A percentile compares a stretch with the other conserved stretches of the same genome.
Evolutionary conservation across 1,284 basidiomycete species (phyloP).

Genomic region (Neotropicomus parvogracilis): DNA sequence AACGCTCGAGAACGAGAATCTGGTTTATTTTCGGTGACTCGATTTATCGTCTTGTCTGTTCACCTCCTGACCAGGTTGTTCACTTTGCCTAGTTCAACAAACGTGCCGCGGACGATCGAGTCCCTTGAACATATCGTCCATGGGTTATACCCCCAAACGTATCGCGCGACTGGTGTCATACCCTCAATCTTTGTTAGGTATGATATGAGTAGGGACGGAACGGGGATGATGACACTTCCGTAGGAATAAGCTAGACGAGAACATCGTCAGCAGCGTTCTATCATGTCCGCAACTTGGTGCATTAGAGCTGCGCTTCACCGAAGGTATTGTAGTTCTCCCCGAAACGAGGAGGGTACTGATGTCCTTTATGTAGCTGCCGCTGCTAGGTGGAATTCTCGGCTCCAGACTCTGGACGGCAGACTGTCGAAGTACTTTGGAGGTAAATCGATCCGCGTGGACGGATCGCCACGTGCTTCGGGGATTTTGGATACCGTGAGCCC

Average conservation of each 20-base stretch:
- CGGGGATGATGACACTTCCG: not conserved
- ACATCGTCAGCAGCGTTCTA: slow-evolving; percentile 65
- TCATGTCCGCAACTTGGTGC: slow-evolving; percentile 65
- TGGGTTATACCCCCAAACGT: slow-evolving; percentile 62
- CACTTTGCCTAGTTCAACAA: slow-evolving; percentile 48
- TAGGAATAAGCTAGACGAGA: slow-evolving; percentile 71
- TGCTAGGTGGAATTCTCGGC: slow-evolving; percentile 57
- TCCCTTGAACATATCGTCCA: slow-evolving; percentile 71
- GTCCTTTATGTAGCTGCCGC: slow-evolving; percentile 53
- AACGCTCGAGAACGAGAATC: slow-evolving; percentile 41
- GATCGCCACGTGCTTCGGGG: slow-evolving; percentile 73
- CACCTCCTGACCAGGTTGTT: not conserved
- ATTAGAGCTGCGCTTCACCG: slow-evolving; percentile 59
- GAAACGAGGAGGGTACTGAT: not conserved
- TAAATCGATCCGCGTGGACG: slow-evolving; percentile 68
- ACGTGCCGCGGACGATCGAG: slow-evolving; percentile 75
- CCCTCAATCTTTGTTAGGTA: slow-evolving; percentile 60
- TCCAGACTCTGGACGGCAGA: slow-evolving; percentile 61
- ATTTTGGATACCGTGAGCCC: slow-evolving; percentile 70
- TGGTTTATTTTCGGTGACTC: slow-evolving; percentile 61
- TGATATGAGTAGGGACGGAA: not conserved
- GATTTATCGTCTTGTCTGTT: not conserved
- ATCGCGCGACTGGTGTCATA: slow-evolving; percentile 43
- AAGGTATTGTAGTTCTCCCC: slow-evolving; percentile 40
- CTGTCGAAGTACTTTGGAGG: slow-evolving; percentile 71